Evolutionary conservation across 148 eudicot species (phyloP), one percentile per base, ranked within the genome.

Genomic region (Arctostaphylos glauca): DNA sequence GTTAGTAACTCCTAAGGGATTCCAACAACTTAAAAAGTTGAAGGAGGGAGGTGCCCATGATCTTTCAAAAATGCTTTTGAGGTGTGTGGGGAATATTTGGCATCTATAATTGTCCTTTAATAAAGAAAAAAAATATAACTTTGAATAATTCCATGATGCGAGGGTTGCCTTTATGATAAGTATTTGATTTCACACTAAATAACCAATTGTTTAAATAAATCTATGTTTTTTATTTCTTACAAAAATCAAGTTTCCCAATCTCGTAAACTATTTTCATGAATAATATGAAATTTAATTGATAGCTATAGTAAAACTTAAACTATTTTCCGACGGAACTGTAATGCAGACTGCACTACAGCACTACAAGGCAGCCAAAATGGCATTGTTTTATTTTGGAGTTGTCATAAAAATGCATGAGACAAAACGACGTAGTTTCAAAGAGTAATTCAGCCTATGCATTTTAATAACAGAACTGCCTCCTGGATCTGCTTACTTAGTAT

Each of bases 11-110:
- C n/a, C n/a, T n/a, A n/a, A n/a, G n/a, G n/a, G n/a, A n/a, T 84
- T 84, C 87, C 80, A 68, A 82, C 66, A 68, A 82, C 60, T 75
- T 67, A 74, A 68, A 85, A 81, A 73, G n/a, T 79, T 2, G 46
- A 60, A 5, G 81, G 47, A 47, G 75, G 85, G 56, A 73, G 81
- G 78, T 85, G 85, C 84, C 84, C 84, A 47, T 79, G 84, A 83
- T 84, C 80, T 80, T 81, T 81, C 82, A 67, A 68, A 70, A 76
- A 83, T 83, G 52, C 67, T 74, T 81, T 83, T 82, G 56, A 79
- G 85, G n/a, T n/a, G 62, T 81, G 81, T 81, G 81, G 58, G 77
- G 66, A 66, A 25, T 66, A 78, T 81, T 83, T 85, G 84, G 83
- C 84, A 83, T 81, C 87, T 80, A 56, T 72, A 62, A 59, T 81